Conservation (phyloP, 116 monocot genomes). For the Iris pallida region DNA sequence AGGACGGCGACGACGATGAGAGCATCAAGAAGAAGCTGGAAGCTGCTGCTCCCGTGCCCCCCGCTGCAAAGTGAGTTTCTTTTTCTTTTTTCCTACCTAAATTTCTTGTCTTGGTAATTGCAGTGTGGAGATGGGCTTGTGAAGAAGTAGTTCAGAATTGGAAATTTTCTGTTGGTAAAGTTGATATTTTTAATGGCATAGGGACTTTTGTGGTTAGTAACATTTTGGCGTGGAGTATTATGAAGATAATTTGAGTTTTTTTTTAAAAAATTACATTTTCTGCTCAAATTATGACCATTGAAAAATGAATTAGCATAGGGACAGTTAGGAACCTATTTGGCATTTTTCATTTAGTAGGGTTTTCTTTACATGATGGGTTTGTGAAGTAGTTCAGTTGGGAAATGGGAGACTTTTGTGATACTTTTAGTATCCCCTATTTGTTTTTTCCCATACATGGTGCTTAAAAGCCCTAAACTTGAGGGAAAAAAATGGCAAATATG, state of each 20-base stretch:
- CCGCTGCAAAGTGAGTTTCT: slow-evolving; percentile 38
- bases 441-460: neutral
- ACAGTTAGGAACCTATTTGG: too few relatives aligned
- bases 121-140: neutral
- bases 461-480: neutral
- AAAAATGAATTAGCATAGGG: too few relatives aligned
- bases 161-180: neutral
- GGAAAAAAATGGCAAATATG: neutral
- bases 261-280: too few relatives aligned
- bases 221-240: neutral
- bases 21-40: slow-evolving; percentile 21
- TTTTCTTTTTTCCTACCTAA: neutral
- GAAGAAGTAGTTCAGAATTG: neutral
- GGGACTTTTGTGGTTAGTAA: neutral
- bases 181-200: neutral
- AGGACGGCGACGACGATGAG: neutral
- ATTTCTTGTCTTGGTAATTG: neutral
- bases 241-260: too few relatives aligned
- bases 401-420: too few relatives aligned
- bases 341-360: too few relatives aligned
- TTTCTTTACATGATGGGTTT: too few relatives aligned
- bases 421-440: too few relatives aligned
- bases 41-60: slow-evolving; percentile 2
- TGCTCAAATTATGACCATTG: too few relatives aligned
- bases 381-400: too few relatives aligned